Base-by-base conservation (phyloP, 257 asterid genomes). In the Primulina huaijiensis region DNA sequence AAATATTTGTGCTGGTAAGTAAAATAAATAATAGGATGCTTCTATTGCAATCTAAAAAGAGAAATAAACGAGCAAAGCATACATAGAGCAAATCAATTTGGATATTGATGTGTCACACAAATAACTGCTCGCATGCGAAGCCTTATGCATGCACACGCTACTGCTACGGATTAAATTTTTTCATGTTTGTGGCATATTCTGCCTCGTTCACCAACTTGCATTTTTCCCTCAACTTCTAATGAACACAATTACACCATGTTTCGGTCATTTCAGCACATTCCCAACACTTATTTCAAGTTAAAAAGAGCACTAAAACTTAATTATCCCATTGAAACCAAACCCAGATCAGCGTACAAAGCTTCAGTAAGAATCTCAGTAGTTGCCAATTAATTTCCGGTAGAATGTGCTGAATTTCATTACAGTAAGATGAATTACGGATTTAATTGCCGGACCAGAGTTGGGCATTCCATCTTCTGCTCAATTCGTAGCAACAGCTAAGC, bases 1-100 rank as follows among this genome's bases (percentile, higher is more conserved):
- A 64, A 43, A 62, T 70, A 75, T 37, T 55, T 70, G 80, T 70
- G 89, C 90, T 83, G 82, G 59, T 57, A 65, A 77, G 33, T 65
- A 21, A 69, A 74, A 69, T 8, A 78, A 60, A 75, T 16, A 63
- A 61, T 73, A 77, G 46, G 53, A 72, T 46, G 68, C 59, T 63
- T 64, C 65, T 68, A 76, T 65, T 67, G 60, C 64, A 66, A 64
- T 62, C 64, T 52, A 63, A 67, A 70, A 72, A 29, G 20, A 46
- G 35, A 29, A 66, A 29, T 27, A 65, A 64, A 14, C 14, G 60
- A 57, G 5, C 21, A 63, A 23, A 43, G 31, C 46, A 50, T 31
- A 3, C 34, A 52, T 34, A 31, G 50, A 72, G 29, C 37, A 30
- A 69, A 62, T 35, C 14, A 31, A 53, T 72, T 25, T 16, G 57